These are phyloP conservation scores for Annulohypoxylon nitens DNA, from an alignment of 495 filamentous ascomycete species.

Conservation along the genomic window DNA sequence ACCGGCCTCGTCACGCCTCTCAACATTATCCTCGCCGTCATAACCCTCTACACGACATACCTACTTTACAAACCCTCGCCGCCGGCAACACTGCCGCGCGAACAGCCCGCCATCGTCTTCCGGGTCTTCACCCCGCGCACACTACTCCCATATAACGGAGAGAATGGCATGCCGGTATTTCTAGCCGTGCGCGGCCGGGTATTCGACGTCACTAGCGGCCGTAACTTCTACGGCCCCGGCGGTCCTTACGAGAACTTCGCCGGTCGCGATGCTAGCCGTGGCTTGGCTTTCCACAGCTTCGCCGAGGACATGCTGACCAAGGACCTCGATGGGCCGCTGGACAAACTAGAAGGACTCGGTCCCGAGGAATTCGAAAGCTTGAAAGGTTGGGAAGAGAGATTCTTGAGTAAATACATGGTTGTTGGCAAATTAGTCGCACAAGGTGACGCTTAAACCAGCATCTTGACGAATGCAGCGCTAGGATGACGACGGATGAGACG, in stretches of 20 bases:
- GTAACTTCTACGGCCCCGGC: slow-evolving; percentile 93
- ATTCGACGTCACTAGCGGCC: slow-evolving; percentile 87
- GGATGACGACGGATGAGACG: neutral
- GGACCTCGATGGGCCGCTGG: slow-evolving; percentile 87
- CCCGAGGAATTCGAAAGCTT: slow-evolving; percentile 85
- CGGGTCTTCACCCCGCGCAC: slow-evolving; percentile 89
- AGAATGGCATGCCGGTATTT: slow-evolving; percentile 78
- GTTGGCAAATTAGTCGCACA: slow-evolving; percentile 85
- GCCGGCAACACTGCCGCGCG: slow-evolving; percentile 71
- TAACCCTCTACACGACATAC: slow-evolving; percentile 79
- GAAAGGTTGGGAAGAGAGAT: slow-evolving; percentile 91
- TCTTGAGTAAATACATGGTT: slow-evolving; percentile 92
- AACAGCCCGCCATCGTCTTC: slow-evolving; percentile 83
- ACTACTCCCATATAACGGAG: slow-evolving; percentile 89
- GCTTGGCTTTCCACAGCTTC: slow-evolving; percentile 91
- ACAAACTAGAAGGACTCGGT: slow-evolving; percentile 80
- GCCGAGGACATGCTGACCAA: slow-evolving; percentile 97
- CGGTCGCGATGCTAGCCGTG: slow-evolving; percentile 91
- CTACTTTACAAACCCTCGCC: slow-evolving; percentile 71
- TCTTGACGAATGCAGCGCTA: neutral
- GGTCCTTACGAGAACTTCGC: slow-evolving; percentile 96
- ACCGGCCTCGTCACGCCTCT: slow-evolving; percentile 79
- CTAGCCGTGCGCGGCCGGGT: slow-evolving; percentile 86
- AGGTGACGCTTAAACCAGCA: slow-evolving; percentile 51
- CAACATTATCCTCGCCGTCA: slow-evolving; percentile 78